These are phyloP conservation scores for Drechslerella dactyloides DNA, from an alignment of 2,329 filamentous ascomycete species.

Conservation along the genomic window DNA sequence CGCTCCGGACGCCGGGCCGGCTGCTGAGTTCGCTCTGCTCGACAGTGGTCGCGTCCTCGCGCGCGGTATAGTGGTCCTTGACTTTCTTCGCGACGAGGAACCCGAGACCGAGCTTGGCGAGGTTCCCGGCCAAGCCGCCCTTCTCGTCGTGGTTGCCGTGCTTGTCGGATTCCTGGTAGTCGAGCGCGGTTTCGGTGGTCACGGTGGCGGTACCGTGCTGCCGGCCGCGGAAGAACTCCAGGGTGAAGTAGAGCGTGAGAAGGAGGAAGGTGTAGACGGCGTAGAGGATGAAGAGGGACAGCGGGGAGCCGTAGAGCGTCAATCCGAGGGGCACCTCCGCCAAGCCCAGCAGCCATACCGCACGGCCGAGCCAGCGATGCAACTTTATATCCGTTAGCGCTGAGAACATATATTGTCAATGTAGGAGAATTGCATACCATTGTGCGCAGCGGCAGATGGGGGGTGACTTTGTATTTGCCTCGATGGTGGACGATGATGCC, in stretches of 20 bases:
- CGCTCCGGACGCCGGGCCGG: conserved; percentile 16
- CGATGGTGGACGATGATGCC: conserved; percentile 66
- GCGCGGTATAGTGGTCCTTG: conserved; percentile 42
- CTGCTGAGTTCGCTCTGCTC: conserved; percentile 47
- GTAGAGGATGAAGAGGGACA: conserved; percentile 82
- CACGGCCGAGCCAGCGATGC: conserved; percentile 85
- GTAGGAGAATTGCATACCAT: conserved; percentile 25
- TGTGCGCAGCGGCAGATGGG: conserved; percentile 41
- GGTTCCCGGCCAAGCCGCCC: conserved; percentile 27
- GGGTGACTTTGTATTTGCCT: conserved; percentile 47
- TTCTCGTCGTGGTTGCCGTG: conserved; percentile 19
- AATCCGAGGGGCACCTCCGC: conserved; percentile 87
- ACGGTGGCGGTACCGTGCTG: conserved; percentile 45
- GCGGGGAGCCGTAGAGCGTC: conserved; percentile 88
- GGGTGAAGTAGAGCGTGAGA: conserved; percentile 76
- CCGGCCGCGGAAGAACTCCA: conserved; percentile 64
- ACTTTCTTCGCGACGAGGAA: conserved; percentile 48
- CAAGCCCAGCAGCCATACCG: conserved; percentile 79
- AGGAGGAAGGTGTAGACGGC: conserved; percentile 77
- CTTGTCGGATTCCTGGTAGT: conserved; percentile 42
- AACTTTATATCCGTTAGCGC: conserved; percentile 64
- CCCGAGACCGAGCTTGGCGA: conserved; percentile 39
- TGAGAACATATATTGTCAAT: conserved; percentile 3
- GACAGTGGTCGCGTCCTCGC: conserved; percentile 34
- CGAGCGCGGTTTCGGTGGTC: conserved; percentile 38